Percentiles rank a stretch among this genome's conserved stretches.
phyloP scores from a whole-genome alignment of 768 basidiomycete species.

The Dioszegia crocea region DNA sequence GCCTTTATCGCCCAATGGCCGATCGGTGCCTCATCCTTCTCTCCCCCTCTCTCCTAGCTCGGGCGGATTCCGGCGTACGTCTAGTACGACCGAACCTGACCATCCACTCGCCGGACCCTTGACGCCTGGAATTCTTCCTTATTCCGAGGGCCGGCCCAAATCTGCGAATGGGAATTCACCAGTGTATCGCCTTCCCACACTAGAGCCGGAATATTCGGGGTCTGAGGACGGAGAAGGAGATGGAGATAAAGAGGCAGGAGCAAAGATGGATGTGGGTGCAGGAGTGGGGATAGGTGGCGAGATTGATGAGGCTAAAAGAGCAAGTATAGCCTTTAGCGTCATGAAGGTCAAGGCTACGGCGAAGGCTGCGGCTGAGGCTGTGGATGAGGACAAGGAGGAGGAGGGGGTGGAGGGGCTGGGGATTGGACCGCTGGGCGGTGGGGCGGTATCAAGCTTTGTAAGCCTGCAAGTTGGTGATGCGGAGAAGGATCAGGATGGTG shows the following conservation, averaged over 20 bases:
- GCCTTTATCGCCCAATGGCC: not conserved
- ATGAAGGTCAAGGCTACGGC: not conserved
- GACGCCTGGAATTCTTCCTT: conserved; percentile 23
- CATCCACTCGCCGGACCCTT: conserved; percentile 20
- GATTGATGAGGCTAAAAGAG: conserved; percentile 5
- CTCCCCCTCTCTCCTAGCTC: not conserved
- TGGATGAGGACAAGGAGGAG: not conserved
- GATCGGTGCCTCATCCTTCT: conserved; percentile 5
- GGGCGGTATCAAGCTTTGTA: not conserved
- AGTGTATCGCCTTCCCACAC: not conserved
- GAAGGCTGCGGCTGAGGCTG: not conserved
- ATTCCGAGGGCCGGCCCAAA: conserved; percentile 11
- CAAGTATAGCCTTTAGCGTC: conserved; percentile 6
- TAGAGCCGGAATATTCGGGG: not conserved
- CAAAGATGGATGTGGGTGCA: conserved; percentile 2
- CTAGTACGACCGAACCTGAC: not conserved
- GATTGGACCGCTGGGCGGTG: not conserved
- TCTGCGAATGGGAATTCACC: not conserved
- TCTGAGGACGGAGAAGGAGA: not conserved
- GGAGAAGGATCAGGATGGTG: no score
- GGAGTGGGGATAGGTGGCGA: conserved; percentile 5
- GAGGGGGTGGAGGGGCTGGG: not conserved
- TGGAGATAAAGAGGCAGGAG: not conserved
- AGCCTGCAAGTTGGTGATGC: not conserved
- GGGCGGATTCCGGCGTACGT: not conserved